These are phyloP conservation scores for Nitzschia putrida DNA, from an alignment of 108 stramenopile genomes.

Conservation along the genomic window DNA sequence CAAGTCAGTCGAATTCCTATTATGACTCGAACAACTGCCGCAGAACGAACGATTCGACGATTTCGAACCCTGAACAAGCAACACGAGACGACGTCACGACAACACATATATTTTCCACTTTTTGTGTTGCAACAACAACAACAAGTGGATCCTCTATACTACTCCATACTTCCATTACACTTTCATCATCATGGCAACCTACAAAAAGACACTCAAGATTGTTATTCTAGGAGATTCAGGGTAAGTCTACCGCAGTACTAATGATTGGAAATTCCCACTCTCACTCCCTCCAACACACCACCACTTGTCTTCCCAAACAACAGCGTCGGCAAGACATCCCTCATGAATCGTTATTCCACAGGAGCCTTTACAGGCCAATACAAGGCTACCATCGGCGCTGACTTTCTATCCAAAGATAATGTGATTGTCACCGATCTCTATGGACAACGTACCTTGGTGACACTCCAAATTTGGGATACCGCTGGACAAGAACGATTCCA, in stretches of 20 bases:
- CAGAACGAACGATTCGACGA: no score
- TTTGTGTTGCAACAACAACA: no score
- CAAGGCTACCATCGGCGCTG: slow-evolving; percentile 98
- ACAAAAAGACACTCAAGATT: slow-evolving; percentile 84
- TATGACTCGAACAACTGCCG: no score
- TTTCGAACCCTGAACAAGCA: no score
- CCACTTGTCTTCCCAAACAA: no score
- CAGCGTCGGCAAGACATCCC: slow-evolving; percentile 96
- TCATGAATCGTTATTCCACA: slow-evolving; percentile 98
- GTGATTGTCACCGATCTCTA: slow-evolving; percentile 63
- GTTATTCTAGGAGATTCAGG: slow-evolving; percentile 95
- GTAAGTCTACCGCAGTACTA: no score
- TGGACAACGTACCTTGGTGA: slow-evolving; percentile 72
- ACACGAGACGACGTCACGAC: no score
- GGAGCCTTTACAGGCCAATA: slow-evolving; percentile 94
- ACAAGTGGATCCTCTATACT: no score
- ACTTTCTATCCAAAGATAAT: slow-evolving; percentile 92
- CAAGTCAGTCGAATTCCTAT: no score
- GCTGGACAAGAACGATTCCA: slow-evolving; percentile 99
- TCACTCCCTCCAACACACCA: not conserved
- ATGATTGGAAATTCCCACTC: no score
- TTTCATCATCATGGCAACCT: slow-evolving; percentile 16
- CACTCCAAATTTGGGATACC: slow-evolving; percentile 99
- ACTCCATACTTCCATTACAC: no score
- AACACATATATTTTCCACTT: no score